Base-by-base conservation (phyloP, 495 filamentous ascomycete genomes). In the Aspergillus leporis region DNA sequence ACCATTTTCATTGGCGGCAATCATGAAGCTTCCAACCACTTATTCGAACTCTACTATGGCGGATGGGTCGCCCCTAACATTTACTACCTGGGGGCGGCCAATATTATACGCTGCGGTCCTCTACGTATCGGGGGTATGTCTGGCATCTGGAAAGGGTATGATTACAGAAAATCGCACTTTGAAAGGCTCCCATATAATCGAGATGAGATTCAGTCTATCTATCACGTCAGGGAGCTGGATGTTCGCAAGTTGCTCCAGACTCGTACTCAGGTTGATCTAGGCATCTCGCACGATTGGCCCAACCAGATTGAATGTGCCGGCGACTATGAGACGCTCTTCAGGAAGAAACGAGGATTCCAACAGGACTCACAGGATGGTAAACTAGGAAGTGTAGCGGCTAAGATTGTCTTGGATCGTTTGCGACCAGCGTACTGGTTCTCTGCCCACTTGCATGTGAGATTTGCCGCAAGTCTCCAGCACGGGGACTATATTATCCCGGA, bases 1-100 rank as follows among this genome's bases (percentile, higher is more conserved):
- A 98, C 95, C 18, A 75, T 98, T 55, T 98, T 98, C 71, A 83
- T 96, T 51, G 93, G 87, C 38, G 94, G 94, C 8, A 98, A 98
- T 68, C 94, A 98, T 61, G 94, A 98, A 71, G 92, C 94, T 0
- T 86, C 89, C 59, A 91, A 88, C 32, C 81, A 97, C 68, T 70
- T 96, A 0, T 92, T 83, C 75, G 94, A 98, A 67, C 82, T 98
- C 3, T 95, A 90, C 76, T 96, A 98, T 69, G 94, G 94, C 41
- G 94, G 94, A 38, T 98, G 94, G 94, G 94, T 91, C 2, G 93
- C 93, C 1, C 92, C 90, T 18, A 96, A 93, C 53, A 98, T 98
- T 52, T 98, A 95, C 78, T 98, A 96, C 76, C 72, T 98, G 63
- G 94, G 94, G 43, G 92, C 92, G 13, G 90, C 94, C 25, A 95